A percentile compares a stretch with the other conserved stretches of the same genome.
Evolutionary conservation across 1,284 basidiomycete species (phyloP).

Genomic region (Ustilago hordei): DNA sequence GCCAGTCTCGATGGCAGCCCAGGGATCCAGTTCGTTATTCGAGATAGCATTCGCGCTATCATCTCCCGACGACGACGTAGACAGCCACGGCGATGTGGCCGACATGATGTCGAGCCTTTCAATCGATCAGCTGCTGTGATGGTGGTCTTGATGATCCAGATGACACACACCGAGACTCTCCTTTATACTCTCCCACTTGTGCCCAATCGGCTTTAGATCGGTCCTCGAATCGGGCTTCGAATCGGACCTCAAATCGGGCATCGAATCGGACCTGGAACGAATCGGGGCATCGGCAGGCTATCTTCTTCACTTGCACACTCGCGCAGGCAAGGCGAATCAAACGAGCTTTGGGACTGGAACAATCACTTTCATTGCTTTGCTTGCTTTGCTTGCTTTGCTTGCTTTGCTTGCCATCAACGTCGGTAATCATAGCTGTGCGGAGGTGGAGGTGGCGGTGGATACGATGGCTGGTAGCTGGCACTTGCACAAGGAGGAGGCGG

Average conservation of each 20-base stretch:
- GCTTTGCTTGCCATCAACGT: conserved; percentile 22
- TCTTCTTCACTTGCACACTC: not conserved
- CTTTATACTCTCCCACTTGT: not conserved
- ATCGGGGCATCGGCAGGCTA: not conserved
- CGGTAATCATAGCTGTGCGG: conserved; percentile 46
- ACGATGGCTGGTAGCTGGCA: conserved; percentile 24
- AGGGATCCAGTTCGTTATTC: conserved; percentile 19
- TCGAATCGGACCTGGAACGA: too few species aligned
- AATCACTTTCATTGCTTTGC: conserved; percentile 1
- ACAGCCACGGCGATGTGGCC: conserved; percentile 35
- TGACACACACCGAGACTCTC: too few species aligned
- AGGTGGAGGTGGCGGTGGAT: conserved; percentile 34
- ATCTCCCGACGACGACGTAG: conserved; percentile 8
- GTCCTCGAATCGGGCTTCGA: not conserved
- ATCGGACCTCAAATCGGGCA: too few species aligned
- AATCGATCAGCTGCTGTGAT: too few species aligned
- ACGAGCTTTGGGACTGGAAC: not conserved
- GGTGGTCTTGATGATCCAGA: too few species aligned
- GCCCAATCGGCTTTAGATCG: not conserved
- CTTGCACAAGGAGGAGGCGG: conserved; percentile 27
- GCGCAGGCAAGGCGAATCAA: not conserved
- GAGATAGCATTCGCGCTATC: conserved; percentile 4
- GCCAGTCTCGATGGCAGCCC: conserved; percentile 28
- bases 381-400: too few species aligned
- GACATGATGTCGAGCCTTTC: conserved; percentile 1